Conservation (phyloP, 2,329 filamentous ascomycete species). For the Tolypocladium pustulatum region DNA sequence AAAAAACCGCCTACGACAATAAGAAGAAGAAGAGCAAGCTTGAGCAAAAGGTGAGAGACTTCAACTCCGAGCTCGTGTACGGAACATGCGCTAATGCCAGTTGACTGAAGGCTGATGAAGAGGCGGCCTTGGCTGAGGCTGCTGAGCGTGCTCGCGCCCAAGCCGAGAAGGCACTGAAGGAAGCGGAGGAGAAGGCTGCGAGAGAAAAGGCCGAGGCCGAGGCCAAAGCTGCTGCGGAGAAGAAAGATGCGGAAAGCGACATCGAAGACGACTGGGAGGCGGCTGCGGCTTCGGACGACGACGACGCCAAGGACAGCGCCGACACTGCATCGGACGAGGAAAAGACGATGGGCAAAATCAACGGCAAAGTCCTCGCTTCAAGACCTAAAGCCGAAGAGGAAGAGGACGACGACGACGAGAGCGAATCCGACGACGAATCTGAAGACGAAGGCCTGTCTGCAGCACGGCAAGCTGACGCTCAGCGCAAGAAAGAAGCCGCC, state of each 20-base stretch:
- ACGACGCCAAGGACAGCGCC: slow-evolving; percentile 88
- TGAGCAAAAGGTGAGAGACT: slow-evolving; percentile 37
- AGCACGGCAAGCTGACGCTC: slow-evolving; percentile 59
- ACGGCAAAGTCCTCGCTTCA: slow-evolving; percentile 6
- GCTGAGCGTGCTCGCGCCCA: slow-evolving; percentile 59
- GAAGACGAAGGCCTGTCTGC: slow-evolving; percentile 69
- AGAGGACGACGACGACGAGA: slow-evolving; percentile 17
- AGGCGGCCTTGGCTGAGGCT: slow-evolving; percentile 67
- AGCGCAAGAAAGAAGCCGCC: slow-evolving; percentile 79
- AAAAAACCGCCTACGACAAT: slow-evolving; percentile 64
- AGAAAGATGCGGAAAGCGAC: slow-evolving; percentile 47
- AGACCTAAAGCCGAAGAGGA: slow-evolving; percentile 7
- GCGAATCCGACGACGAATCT: slow-evolving; percentile 39
- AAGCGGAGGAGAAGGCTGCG: slow-evolving; percentile 50
- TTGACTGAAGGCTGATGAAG: slow-evolving; percentile 53
- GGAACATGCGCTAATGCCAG: slow-evolving; percentile 5
- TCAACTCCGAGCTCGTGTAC: neutral
- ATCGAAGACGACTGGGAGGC: slow-evolving; percentile 83
- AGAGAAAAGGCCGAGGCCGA: slow-evolving; percentile 46
- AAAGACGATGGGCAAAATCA: slow-evolving; percentile 20
- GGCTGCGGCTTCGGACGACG: slow-evolving; percentile 60
- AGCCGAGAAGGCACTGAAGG: slow-evolving; percentile 56
- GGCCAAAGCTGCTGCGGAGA: slow-evolving; percentile 40
- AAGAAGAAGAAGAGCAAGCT: slow-evolving; percentile 67
- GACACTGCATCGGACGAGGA: slow-evolving; percentile 77